These are phyloP conservation scores for Polysphondylium violaceum DNA, from an alignment of 78 protist genomes.

Conservation along the genomic window DNA sequence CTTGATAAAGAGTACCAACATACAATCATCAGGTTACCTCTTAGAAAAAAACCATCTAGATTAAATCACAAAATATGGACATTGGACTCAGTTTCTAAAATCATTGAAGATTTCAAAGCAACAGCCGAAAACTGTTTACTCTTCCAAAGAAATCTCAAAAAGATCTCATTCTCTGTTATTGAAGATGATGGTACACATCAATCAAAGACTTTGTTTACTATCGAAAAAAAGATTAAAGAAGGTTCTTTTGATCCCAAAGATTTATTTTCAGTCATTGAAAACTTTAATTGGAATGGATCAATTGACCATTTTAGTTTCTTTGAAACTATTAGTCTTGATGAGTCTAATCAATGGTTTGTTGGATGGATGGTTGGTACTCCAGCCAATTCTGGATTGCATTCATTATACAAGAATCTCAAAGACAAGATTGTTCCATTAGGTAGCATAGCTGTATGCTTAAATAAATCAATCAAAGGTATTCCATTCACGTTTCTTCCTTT, in stretches of 20 bases:
- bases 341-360: not conserved
- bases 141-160: not conserved
- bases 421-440: constrained; percentile 4
- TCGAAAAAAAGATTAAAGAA: not conserved
- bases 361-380: not conserved
- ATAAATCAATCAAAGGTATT: not conserved
- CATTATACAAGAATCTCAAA: not conserved
- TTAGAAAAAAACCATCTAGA: not conserved
- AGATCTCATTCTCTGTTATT: not conserved
- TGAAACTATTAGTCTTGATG: not conserved
- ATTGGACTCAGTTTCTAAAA: not conserved
- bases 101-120: not conserved
- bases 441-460: constrained; percentile 6
- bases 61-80: constrained; percentile 13
- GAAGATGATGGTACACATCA: constrained; percentile 22
- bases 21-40: constrained; percentile 14
- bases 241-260: not conserved
- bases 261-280: not conserved
- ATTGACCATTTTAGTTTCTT: too few relatives aligned
- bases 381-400: not conserved
- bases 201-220: not conserved
- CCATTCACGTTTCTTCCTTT: constrained; percentile 9
- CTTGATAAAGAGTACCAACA: not conserved
- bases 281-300: not conserved
- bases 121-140: constrained; percentile 10